A percentile compares a stretch with the other conserved stretches of the same genome.
These are phyloP conservation scores for Quercus mongolica DNA, from an alignment of 306 rosid species.

Conservation along the genomic window DNA sequence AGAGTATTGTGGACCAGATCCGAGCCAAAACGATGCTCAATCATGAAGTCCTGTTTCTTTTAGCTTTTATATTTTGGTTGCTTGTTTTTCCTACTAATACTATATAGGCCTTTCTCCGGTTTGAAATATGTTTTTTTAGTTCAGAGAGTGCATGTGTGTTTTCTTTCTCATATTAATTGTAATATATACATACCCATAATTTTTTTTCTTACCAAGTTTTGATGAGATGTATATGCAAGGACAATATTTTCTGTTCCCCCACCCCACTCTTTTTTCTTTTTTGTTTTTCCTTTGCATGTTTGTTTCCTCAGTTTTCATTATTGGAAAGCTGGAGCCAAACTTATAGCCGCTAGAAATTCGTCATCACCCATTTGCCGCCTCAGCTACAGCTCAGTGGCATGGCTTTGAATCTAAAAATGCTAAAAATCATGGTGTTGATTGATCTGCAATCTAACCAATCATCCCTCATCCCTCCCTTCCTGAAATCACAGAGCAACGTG, in stretches of 20 bases:
- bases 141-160: neutral
- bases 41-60: constrained; percentile 21
- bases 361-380: too few species aligned
- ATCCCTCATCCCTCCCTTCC: too few species aligned
- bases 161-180: constrained; percentile 2
- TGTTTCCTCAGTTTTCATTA: too few species aligned
- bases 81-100: constrained; percentile 17
- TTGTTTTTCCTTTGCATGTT: too few species aligned
- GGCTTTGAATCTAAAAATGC: too few species aligned
- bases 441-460: too few species aligned
- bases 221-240: neutral
- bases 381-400: too few species aligned
- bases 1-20: constrained; percentile 54
- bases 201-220: neutral
- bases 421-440: too few species aligned
- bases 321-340: too few species aligned
- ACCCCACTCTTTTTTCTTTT: too few species aligned
- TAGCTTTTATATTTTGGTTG: constrained; percentile 1
- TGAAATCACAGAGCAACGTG: too few species aligned
- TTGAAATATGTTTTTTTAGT: neutral
- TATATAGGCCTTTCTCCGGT: constrained; percentile 10
- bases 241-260: neutral
- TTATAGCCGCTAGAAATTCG: too few species aligned
- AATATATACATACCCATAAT: neutral
- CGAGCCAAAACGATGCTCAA: constrained; percentile 47